phyloP scores from a whole-genome alignment of 306 rosid species.

The Abrus pulchellus region DNA sequence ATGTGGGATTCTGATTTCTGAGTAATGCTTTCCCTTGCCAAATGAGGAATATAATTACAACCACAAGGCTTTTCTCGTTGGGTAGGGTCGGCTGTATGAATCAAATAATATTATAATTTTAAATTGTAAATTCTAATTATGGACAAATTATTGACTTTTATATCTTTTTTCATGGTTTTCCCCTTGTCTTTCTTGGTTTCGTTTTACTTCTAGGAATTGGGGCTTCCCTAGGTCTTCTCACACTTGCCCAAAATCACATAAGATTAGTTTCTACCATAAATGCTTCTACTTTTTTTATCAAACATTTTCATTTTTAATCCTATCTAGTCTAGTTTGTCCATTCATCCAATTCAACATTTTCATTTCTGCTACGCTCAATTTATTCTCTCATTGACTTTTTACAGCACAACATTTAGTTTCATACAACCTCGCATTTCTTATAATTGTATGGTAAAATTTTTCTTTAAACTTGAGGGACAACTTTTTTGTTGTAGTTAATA shows the following conservation, averaged over 20 bases:
- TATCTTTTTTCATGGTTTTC: too few species aligned
- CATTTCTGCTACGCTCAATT: neutral
- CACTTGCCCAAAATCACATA: too few species aligned
- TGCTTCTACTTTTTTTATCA: neutral
- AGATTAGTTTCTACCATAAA: neutral
- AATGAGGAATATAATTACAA: neutral
- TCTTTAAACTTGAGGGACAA: neutral
- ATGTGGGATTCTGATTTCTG: neutral
- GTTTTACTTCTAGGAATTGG: neutral
- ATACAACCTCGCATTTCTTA: neutral
- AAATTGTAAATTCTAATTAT: neutral
- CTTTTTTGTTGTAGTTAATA: neutral
- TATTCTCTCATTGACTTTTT: neutral
- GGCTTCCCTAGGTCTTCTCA: neutral
- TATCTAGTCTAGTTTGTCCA: neutral
- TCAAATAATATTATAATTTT: neutral
- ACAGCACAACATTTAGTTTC: neutral
- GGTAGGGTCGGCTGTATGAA: neutral
- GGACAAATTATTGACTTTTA: neutral
- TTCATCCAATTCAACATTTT: neutral
- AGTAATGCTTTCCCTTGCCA: slow-evolving; percentile 7
- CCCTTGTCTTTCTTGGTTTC: neutral
- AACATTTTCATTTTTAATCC: neutral
- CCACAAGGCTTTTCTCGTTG: neutral
- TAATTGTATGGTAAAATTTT: neutral